Evolutionary conservation across 768 basidiomycete species (phyloP).

Genomic region (Inosperma sp.): DNA sequence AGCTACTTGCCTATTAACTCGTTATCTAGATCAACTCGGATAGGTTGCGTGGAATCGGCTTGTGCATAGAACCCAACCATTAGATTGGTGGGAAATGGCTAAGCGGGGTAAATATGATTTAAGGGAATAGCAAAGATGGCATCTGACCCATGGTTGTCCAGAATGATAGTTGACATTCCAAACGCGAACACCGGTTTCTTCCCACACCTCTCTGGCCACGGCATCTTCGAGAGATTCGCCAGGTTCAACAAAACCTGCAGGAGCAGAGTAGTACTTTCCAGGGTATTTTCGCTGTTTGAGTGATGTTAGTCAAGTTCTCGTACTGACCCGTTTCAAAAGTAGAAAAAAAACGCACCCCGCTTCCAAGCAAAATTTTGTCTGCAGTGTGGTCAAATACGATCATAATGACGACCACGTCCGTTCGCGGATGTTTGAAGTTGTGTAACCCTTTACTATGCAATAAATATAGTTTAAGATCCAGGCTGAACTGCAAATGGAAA

Average conservation of each 20-base stretch:
- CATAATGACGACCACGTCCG: constrained; percentile 91
- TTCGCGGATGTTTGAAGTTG: constrained; percentile 80
- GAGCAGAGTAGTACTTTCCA: constrained; percentile 74
- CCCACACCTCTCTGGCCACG: constrained; percentile 89
- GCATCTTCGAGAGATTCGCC: constrained; percentile 94
- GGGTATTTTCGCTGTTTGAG: constrained; percentile 56
- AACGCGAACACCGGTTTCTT: constrained; percentile 90
- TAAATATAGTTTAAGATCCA: neutral
- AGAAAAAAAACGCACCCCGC: constrained; percentile 53
- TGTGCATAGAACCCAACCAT: constrained; percentile 90
- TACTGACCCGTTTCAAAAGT: neutral
- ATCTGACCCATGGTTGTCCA: constrained; percentile 76
- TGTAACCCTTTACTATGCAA: constrained; percentile 71
- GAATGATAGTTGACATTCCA: constrained; percentile 83
- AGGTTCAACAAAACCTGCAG: constrained; percentile 93
- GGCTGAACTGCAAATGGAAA: neutral
- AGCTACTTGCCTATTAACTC: constrained; percentile 78
- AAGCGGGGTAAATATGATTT: neutral
- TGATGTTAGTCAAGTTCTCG: neutral
- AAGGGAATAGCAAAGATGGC: neutral
- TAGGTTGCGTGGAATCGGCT: constrained; percentile 66
- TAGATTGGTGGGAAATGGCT: constrained; percentile 88
- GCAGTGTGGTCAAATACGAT: constrained; percentile 73
- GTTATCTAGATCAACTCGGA: constrained; percentile 86
- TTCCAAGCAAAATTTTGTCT: constrained; percentile 82